Base-by-base conservation (phyloP, 805 yeast species). In the Kluyveromyces wickerhamii region DNA sequence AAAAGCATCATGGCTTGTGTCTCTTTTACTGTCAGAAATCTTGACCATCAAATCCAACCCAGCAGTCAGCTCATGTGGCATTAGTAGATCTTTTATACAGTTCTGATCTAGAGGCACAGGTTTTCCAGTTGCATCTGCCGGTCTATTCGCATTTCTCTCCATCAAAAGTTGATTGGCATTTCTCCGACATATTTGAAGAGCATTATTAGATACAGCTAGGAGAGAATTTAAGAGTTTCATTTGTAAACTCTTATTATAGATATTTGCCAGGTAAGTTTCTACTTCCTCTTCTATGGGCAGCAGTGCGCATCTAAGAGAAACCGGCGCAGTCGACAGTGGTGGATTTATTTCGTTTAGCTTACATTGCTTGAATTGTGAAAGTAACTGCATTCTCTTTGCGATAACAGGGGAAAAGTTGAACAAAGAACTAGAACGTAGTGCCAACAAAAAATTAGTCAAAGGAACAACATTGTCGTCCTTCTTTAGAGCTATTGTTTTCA, bases 401-500 rank as follows among this genome's bases (percentile, higher is more conserved):
- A 69, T 40, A 13, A 55, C 47, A 24, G 65, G 66, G 34, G 62
- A 58, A 17, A 67, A 50, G 36, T 66, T 68, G 41, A 66, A 65
- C 1, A 62, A 44, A 4, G 63, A 58, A 4, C 72, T 72, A 13
- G 55, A 57, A 29, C 52, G 47, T 21, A 65, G 41, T n/a, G 62
- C 40, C 15, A 65, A 41, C 27, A 63, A 49, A 29, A 58, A 59
- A 33, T 57, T 63, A 4, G 57, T 39, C 8, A 62, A 41, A 1
- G 70, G 66, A 15, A 60, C 53, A 18, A 58, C 43, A 4, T 47
- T 37, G 2, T 42, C 39, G 3, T 47, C 37, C 4, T 45, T 40
- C 10, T 56, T 38, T 6, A 44, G 43, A 18, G 47, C 45, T 22
- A 56, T 38, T 27, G 43, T 48, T 16, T 44, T 46, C 26, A 48